Conservation (phyloP, 2,329 filamentous ascomycete genomes). For the Bipolaris cookei region DNA sequence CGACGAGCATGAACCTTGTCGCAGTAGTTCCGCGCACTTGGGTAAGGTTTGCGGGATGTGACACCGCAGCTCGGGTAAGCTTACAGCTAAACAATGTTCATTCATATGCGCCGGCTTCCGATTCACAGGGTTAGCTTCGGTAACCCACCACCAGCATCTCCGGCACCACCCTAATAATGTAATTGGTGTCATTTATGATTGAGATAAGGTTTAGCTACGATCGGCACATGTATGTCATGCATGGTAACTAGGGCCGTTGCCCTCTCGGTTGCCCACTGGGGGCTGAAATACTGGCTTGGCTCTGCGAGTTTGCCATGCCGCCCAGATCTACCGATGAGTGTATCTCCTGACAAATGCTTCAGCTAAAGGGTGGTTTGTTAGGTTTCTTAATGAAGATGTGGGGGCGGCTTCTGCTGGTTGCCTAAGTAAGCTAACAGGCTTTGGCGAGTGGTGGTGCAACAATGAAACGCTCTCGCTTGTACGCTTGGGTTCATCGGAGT, state of each 20-base stretch:
- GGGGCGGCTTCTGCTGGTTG: background rate
- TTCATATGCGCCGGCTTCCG: background rate
- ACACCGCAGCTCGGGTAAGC: conserved; percentile 9
- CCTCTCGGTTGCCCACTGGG: background rate
- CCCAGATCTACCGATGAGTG: background rate
- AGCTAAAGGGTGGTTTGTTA: background rate
- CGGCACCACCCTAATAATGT: background rate
- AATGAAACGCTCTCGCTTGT: conserved; percentile 8
- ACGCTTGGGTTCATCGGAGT: background rate
- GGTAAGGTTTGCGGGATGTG: conserved; percentile 10
- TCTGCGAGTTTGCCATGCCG: background rate
- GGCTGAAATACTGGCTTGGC: background rate
- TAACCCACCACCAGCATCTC: background rate
- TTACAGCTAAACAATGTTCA: background rate
- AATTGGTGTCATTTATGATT: background rate
- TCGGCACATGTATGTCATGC: conserved; percentile 5
- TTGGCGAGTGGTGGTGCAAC: conserved; percentile 11
- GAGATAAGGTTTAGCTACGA: conserved; percentile 7
- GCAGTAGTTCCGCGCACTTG: conserved; percentile 8
- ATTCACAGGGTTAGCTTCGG: conserved; percentile 1
- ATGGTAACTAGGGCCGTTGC: background rate
- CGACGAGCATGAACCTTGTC: background rate
- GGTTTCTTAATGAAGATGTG: conserved; percentile 5
- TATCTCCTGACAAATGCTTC: background rate
- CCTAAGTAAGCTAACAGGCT: conserved; percentile 4